phyloP scores from a whole-genome alignment of 23 red algal species.

The Chondrus crispus region DNA sequence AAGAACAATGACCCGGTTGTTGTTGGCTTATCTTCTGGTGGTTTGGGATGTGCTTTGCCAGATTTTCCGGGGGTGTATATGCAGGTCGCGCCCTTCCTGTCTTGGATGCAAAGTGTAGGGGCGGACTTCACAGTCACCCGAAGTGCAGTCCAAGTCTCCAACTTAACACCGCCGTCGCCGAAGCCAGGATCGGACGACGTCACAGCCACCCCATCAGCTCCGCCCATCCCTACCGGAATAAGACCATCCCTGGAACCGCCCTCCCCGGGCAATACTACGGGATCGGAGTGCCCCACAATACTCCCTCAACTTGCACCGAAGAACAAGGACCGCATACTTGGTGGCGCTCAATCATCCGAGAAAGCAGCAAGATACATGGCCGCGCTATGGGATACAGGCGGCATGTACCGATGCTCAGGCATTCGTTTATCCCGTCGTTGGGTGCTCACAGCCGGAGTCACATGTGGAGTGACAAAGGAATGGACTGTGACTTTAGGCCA shows the following conservation, averaged over 20 bases:
- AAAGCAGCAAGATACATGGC: background rate
- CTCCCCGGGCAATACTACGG: too few relatives aligned
- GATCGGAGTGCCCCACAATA: too few relatives aligned
- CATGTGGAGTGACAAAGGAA: background rate
- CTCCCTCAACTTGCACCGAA: too few relatives aligned
- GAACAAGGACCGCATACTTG: background rate
- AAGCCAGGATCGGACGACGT: too few relatives aligned
- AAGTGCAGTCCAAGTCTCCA: too few relatives aligned
- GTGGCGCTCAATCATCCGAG: background rate
- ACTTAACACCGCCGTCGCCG: too few relatives aligned
- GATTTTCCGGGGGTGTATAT: constrained; percentile 24
- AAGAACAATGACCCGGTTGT: background rate
- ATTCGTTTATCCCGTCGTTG: background rate
- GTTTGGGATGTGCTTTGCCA: background rate
- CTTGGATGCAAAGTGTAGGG: background rate
- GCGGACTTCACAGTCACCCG: background rate
- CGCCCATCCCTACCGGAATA: too few relatives aligned
- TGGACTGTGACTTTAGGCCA: too few relatives aligned
- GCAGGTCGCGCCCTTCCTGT: background rate
- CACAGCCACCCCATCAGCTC: too few relatives aligned
- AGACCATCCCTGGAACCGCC: too few relatives aligned
- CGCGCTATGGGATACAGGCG: background rate
- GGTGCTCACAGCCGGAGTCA: background rate
- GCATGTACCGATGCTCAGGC: background rate
- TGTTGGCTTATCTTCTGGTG: background rate